A percentile compares a stretch with the other conserved stretches of the same genome.
Conservation (phyloP, 225 moss, liverwort and hornwort species). For the Bryum argenteum region DNA sequence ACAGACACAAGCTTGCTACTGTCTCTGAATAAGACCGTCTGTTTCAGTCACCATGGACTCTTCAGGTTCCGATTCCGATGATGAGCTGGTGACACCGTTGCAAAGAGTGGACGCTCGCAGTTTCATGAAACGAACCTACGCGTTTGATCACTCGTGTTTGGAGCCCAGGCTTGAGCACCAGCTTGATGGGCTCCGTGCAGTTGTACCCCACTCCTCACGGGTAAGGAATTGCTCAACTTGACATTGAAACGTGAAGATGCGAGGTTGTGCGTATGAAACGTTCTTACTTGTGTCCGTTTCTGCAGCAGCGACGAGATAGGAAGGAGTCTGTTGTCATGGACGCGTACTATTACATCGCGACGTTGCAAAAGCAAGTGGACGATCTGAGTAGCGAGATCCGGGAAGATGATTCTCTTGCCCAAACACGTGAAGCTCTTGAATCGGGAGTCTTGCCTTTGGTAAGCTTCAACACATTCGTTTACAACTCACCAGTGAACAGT, state of each 20-base stretch:
- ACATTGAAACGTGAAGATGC: not conserved
- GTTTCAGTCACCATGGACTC: too few relatives aligned
- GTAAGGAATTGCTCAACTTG: constrained; percentile 6
- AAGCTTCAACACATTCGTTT: not conserved
- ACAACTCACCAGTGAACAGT: not conserved
- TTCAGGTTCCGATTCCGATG: not conserved
- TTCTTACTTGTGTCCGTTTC: not conserved
- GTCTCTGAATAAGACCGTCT: too few relatives aligned
- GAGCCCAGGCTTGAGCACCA: constrained; percentile 24
- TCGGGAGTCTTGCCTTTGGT: constrained; percentile 26
- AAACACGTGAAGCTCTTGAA: constrained; percentile 7
- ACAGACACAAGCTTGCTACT: too few relatives aligned
- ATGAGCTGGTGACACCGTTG: constrained; percentile 15
- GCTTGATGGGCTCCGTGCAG: constrained; percentile 31
- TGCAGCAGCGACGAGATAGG: constrained; percentile 25
- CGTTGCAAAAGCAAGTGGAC: constrained; percentile 39
- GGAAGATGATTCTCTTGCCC: constrained; percentile 21
- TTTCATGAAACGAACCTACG: constrained; percentile 18
- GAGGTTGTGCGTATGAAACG: not conserved
- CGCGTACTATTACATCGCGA: constrained; percentile 39
- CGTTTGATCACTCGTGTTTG: constrained; percentile 1
- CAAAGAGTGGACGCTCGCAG: not conserved
- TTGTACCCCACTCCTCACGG: constrained; percentile 17
- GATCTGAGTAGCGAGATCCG: constrained; percentile 32
- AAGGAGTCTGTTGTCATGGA: constrained; percentile 33